Base-by-base conservation (phyloP, 352 stramenopile species). In the Phytophthora quininea region DNA sequence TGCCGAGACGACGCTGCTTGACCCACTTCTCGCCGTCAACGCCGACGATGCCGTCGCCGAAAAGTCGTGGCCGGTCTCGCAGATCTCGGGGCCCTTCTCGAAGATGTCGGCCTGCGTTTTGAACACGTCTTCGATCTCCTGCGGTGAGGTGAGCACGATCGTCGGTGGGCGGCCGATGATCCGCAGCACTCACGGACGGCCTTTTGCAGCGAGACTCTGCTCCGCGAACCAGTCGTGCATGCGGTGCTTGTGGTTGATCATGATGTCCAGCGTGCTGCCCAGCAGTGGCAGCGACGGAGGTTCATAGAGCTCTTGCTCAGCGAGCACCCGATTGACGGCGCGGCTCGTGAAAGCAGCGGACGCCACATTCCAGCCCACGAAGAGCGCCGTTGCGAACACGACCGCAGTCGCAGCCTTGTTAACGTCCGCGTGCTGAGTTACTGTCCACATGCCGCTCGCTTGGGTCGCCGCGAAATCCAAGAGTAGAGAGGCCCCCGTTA, bases 1-100 rank as follows among this genome's bases (percentile, higher is more conserved):
- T 96, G 51, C 80, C 87, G 3, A 59, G 86, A 54, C 93, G 89
- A 48, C 83, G 78, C 54, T 96, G 87, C 30, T 76, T 60, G 1
- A 55, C 33, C 87, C 87, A 96, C 15, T 57, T 55, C 5, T 77
- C 62, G 7, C 80, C 79, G 30, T 93, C 84, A 33, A 71, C 55
- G 4, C 52, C 67, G 43, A 90, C 68, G 48, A 91, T 88, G 9
- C 82, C 80, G 10, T 82, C 51, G 10, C 82, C 79, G 8, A 90
- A 74, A 89, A 69, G 43, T 85, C 66, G 37, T 61, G 19, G 7
- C 73, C 45, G 11, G 65, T 69, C 27, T 73, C 59, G 6, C 59
- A 30, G 3, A 82, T 64, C 15, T 60, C 62, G 3, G 54, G 47
- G 3, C 78, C 78, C 32, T 65, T 68, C 14, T 68, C 73, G 54